A percentile compares a stretch with the other conserved stretches of the same genome.
Evolutionary conservation across 202 grass and related monocot genomes (phyloP).

Genomic region (Digitaria exilis): DNA sequence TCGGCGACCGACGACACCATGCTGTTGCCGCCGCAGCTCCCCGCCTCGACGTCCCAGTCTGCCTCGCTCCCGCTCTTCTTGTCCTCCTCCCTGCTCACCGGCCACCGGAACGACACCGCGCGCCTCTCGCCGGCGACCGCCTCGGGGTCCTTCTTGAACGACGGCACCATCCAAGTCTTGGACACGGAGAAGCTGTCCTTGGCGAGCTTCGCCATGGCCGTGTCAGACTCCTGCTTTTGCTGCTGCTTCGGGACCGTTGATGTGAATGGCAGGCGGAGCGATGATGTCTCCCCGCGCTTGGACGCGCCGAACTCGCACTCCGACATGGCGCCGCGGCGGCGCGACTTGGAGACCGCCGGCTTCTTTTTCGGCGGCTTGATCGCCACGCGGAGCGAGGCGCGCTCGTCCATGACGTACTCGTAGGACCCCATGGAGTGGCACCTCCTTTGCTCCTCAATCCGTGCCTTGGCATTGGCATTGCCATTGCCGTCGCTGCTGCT

Average conservation of each 20-base stretch:
- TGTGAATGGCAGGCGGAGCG: conserved; percentile 36
- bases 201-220: conserved; percentile 42
- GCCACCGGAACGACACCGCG: conserved; percentile 86
- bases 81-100: conserved; percentile 36
- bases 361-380: conserved; percentile 84
- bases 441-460: conserved; percentile 62
- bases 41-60: conserved; percentile 78
- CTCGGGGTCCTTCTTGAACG: conserved; percentile 30
- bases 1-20: conserved; percentile 51
- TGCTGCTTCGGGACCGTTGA: not conserved
- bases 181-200: conserved; percentile 95
- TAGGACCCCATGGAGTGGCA: conserved; percentile 98
- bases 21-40: conserved; percentile 66
- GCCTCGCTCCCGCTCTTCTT: conserved; percentile 60
- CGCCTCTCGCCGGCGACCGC: conserved; percentile 54
- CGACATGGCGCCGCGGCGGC: conserved; percentile 65
- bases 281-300: conserved; percentile 48
- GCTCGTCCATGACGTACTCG: conserved; percentile 93
- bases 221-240: not conserved
- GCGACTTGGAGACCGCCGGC: conserved; percentile 32
- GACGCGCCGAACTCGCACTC: conserved; percentile 79
- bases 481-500: conserved; percentile 29
- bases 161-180: conserved; percentile 79
- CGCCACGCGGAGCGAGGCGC: conserved; percentile 55
- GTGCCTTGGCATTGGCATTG: conserved; percentile 2